Base-by-base conservation (phyloP, 208 protist genomes). In the Crithidia sp. region DNA sequence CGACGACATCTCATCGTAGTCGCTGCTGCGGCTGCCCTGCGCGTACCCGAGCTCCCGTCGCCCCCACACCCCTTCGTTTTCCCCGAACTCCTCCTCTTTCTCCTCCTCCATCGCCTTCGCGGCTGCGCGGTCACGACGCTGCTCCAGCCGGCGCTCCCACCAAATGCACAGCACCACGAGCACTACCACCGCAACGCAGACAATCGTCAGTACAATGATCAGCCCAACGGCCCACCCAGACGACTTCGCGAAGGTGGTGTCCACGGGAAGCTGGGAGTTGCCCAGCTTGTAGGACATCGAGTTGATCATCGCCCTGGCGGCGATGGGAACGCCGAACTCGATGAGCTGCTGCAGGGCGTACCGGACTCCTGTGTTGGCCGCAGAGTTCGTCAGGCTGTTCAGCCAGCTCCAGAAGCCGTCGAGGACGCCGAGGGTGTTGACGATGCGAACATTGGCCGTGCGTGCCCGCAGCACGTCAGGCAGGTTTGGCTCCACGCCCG, bases 171-270 rank as follows among this genome's bases (percentile, higher is more conserved):
- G 10, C 5, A 62, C 43, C 4, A 84, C 60, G 8, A 79, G 53
- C 4, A 13, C 67, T 6, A 81, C 43, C 16, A 81, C 3, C 19
- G 49, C 61, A 2, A 71, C 36, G 2, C 63, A 71, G 13, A 87
- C 53, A 4, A 84, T 13, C 2, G 75, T 41, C 5, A 67, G 43
- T 5, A 84, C 44, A 10, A 84, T 52, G 43, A 81, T 74, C 12
- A 84, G 73, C 17, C 39, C 70, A 7, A 84, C 19, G 4, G 74
- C 79, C 61, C 61, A 69, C 57, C 59, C 61, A 54, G 66, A 62
- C 17, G 66, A 69, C 39, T 73, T 36, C 7, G 7, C 6, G 41
- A 67, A 84, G 39, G 52, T 68, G 8, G 40, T 65, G 53, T 81
- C 67, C 6, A 19, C 13, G 0, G 79, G 79, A 19, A 37, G 13